A percentile compares a stretch with the other conserved stretches of the same genome.
Evolutionary conservation across 345 rosid genomes (phyloP).

Genomic region (Syzygium jambos): DNA sequence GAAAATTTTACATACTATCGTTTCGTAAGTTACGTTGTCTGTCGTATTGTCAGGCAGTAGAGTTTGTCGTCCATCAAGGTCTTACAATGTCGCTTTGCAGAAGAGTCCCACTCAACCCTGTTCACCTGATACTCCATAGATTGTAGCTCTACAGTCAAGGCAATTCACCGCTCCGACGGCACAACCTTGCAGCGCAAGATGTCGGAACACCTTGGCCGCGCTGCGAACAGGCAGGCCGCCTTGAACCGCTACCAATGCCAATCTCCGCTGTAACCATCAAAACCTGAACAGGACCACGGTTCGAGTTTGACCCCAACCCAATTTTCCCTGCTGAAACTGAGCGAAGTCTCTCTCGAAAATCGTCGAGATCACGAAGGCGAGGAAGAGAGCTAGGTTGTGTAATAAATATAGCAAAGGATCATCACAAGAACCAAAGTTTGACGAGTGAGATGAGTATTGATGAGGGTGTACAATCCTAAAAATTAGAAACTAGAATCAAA

Average conservation of each 20-base stretch:
- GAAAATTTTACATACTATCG: neutral
- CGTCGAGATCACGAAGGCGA: neutral
- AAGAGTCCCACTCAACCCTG: neutral
- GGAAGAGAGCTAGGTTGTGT: neutral
- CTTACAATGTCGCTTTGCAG: neutral
- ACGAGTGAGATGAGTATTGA: neutral
- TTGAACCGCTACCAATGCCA: fast-evolving
- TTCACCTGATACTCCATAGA: fast-evolving
- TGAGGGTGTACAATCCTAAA: neutral
- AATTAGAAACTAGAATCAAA: neutral
- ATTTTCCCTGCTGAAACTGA: neutral
- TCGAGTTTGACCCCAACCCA: neutral
- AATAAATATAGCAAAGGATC: neutral
- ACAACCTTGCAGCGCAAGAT: neutral
- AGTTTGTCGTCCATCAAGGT: neutral
- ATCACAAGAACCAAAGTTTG: neutral
- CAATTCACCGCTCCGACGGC: neutral
- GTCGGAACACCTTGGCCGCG: neutral
- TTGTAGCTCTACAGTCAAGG: neutral
- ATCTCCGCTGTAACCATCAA: neutral
- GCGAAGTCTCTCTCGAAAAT: neutral
- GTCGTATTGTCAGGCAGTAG: neutral
- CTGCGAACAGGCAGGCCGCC: neutral
- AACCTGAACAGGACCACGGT: neutral
- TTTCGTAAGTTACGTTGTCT: neutral